Evolutionary conservation across 1,139 yeast genomes (phyloP).

Genomic region (Entelexis sorbosivorans): DNA sequence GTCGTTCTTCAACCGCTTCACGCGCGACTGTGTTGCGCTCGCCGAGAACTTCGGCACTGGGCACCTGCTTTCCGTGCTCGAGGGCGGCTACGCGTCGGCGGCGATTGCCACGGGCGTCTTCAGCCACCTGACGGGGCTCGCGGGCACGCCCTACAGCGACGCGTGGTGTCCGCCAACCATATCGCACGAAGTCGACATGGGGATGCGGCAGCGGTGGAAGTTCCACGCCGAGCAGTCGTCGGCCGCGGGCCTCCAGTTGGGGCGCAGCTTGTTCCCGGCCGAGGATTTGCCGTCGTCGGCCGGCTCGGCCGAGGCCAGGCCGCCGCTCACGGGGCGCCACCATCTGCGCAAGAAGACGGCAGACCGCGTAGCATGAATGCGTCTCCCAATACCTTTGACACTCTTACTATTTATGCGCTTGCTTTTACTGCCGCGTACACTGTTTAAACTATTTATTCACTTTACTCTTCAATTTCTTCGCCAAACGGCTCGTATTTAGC

Average conservation of each 20-base stretch:
- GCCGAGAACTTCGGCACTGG: conserved; percentile 54
- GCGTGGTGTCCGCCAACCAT: conserved; percentile 27
- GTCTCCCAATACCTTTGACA: neutral
- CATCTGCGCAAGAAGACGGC: neutral
- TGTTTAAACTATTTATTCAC: too few relatives aligned
- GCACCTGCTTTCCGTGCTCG: conserved; percentile 57
- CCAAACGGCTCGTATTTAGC: too few relatives aligned
- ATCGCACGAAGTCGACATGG: conserved; percentile 55
- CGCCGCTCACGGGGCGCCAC: neutral
- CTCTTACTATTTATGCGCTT: neutral
- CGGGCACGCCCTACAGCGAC: conserved; percentile 47
- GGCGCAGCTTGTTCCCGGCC: conserved; percentile 18
- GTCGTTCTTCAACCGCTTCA: conserved; percentile 60
- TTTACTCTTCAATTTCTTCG: too few relatives aligned
- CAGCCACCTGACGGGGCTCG: conserved; percentile 62
- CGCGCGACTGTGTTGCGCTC: conserved; percentile 57
- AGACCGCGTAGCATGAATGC: neutral
- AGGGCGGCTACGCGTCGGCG: conserved; percentile 82
- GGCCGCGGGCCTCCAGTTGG: conserved; percentile 18
- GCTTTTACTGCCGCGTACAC: neutral
- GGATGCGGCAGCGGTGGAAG: conserved; percentile 28
- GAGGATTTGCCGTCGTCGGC: neutral
- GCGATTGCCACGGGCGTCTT: conserved; percentile 73
- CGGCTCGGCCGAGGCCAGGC: neutral
- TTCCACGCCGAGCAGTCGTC: conserved; percentile 17